Evolutionary conservation across 2,329 filamentous ascomycete genomes (phyloP).

Genomic region (Colletotrichum sp.): DNA sequence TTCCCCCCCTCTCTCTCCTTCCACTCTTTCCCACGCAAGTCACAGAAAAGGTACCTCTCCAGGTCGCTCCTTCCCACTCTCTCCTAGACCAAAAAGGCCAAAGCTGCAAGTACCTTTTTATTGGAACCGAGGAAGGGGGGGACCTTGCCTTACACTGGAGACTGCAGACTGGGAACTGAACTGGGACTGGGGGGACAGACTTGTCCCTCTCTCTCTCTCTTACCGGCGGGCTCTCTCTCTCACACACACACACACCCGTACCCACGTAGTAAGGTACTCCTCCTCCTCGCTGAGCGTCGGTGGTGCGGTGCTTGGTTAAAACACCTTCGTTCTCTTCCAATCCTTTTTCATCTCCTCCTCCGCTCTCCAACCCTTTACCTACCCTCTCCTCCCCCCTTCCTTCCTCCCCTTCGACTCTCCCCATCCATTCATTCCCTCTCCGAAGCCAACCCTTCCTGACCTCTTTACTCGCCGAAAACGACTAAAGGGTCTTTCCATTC

Average conservation of each 20-base stretch:
- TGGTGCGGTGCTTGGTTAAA: slow-evolving; percentile 37
- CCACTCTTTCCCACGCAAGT: not conserved
- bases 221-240: not conserved
- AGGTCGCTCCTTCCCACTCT: not conserved
- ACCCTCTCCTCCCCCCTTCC: slow-evolving; percentile 38
- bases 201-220: not conserved
- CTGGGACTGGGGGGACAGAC: not conserved
- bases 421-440: slow-evolving; percentile 61
- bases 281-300: not conserved
- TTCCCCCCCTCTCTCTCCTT: not conserved
- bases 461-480: slow-evolving; percentile 30
- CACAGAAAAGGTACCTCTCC: not conserved
- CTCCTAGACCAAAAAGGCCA: slow-evolving; percentile 9
- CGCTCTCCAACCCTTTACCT: slow-evolving; percentile 57
- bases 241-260: not conserved
- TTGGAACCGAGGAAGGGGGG: not conserved
- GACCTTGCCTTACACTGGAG: not conserved
- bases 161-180: not conserved
- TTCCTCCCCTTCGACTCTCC: slow-evolving; percentile 40
- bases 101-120: slow-evolving; percentile 2
- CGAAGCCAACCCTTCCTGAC: slow-evolving; percentile 54
- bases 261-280: not conserved
- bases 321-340: slow-evolving; percentile 52
- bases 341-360: slow-evolving; percentile 60
- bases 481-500: slow-evolving; percentile 24